These are phyloP conservation scores for Guyanaporus albipodus DNA, from an alignment of 768 basidiomycete species.

Conservation along the genomic window DNA sequence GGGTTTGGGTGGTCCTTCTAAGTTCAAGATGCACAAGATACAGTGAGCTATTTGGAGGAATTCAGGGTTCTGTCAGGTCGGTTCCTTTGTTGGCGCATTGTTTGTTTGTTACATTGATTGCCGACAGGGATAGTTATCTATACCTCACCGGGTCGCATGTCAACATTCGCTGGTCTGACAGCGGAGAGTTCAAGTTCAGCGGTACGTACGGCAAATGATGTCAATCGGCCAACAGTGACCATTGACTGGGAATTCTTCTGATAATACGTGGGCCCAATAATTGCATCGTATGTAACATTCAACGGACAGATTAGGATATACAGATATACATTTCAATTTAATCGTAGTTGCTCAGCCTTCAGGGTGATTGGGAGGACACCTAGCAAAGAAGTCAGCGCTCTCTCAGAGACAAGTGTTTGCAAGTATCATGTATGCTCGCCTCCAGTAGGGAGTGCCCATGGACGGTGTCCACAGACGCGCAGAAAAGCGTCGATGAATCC, in stretches of 20 bases:
- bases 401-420: no score
- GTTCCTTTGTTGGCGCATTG: neutral
- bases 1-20: conserved; percentile 41
- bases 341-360: conserved; percentile 9
- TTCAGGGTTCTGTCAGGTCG: conserved; percentile 38
- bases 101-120: neutral
- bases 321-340: conserved; percentile 3
- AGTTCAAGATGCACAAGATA: conserved; percentile 49
- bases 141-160: conserved; percentile 39
- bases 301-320: neutral
- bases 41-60: conserved; percentile 29
- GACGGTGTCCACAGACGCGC: conserved; percentile 41
- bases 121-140: conserved; percentile 37
- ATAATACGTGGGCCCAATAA: neutral
- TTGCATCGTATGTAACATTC: neutral
- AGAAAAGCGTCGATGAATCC: conserved; percentile 59
- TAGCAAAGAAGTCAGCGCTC: conserved; percentile 8
- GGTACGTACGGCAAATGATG: conserved; percentile 39
- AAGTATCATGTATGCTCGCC: conserved; percentile 48
- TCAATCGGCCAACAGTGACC: no score
- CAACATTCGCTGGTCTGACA: conserved; percentile 43
- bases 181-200: conserved; percentile 57
- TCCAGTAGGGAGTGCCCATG: conserved; percentile 55
- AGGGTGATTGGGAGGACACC: conserved; percentile 28
- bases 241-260: neutral